Conservation (phyloP, 768 basidiomycete genomes). For the Agrocybe praecox region DNA sequence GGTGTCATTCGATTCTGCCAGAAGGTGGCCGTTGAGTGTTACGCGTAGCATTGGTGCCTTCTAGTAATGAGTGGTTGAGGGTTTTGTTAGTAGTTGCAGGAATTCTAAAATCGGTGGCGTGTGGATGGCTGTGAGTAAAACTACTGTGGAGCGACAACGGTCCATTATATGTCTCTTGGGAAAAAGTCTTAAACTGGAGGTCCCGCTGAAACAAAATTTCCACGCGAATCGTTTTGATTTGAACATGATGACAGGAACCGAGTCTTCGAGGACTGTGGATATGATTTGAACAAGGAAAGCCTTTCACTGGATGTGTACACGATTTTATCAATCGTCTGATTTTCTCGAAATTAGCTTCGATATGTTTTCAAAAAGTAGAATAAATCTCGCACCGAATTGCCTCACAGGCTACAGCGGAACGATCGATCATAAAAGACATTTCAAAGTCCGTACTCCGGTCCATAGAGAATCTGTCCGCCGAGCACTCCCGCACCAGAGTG, state of each 20-base stretch:
- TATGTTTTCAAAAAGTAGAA: no score
- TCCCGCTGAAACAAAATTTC: not conserved
- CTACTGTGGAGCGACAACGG: not conserved
- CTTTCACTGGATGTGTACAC: no score
- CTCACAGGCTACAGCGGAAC: not conserved
- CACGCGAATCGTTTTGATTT: no score
- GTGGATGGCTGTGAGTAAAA: not conserved
- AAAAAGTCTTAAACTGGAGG: not conserved
- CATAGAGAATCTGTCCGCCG: conserved; percentile 14
- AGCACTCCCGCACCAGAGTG: conserved; percentile 20
- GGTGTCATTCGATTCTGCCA: conserved; percentile 62
- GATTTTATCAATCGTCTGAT: no score
- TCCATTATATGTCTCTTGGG: not conserved
- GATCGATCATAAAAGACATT: conserved; percentile 4
- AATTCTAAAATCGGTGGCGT: no score
- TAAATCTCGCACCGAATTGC: not conserved
- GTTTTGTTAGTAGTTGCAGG: not conserved
- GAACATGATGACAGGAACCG: no score
- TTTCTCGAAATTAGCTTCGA: no score
- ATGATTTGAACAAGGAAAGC: no score
- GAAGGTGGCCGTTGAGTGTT: conserved; percentile 44
- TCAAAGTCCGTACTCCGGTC: conserved; percentile 5
- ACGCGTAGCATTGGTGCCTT: conserved; percentile 45
- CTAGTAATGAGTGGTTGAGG: conserved; percentile 13
- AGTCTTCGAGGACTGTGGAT: no score